phyloP scores from a whole-genome alignment of 2,329 filamentous ascomycete species.

The Microthyrium microscopicum region DNA sequence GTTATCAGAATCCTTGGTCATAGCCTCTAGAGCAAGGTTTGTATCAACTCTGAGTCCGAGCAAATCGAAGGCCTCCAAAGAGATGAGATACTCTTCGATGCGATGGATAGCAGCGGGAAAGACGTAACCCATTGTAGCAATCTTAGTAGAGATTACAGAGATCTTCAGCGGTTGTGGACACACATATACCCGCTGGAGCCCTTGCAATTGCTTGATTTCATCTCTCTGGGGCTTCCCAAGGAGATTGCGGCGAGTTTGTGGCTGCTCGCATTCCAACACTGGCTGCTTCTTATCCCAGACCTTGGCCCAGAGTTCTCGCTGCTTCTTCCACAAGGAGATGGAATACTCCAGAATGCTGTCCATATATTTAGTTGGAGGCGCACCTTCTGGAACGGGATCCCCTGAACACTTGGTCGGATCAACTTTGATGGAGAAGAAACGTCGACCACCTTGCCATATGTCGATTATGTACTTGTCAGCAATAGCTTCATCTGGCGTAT shows the following conservation, averaged over 20 bases:
- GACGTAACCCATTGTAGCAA: conserved; percentile 57
- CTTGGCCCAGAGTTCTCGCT: conserved; percentile 15
- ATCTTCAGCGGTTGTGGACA: conserved; percentile 63
- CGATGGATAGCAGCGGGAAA: conserved; percentile 76
- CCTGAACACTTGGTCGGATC: conserved; percentile 40
- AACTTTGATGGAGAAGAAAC: conserved; percentile 35
- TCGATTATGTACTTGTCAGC: conserved; percentile 38
- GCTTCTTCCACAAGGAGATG: conserved; percentile 49
- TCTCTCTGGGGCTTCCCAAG: conserved; percentile 42
- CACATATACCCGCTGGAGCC: conserved; percentile 42
- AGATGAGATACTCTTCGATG: conserved; percentile 66
- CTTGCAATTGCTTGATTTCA: conserved; percentile 33
- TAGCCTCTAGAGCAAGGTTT: conserved; percentile 63
- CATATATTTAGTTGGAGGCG: conserved; percentile 26
- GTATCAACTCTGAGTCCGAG: conserved; percentile 50
- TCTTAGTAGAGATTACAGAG: conserved; percentile 50
- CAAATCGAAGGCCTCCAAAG: conserved; percentile 52
- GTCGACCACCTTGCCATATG: conserved; percentile 37
- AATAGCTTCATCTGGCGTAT: conserved; percentile 24
- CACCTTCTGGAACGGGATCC: conserved; percentile 42
- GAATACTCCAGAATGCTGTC: conserved; percentile 70
- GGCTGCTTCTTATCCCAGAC: conserved; percentile 54
- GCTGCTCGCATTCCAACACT: conserved; percentile 58
- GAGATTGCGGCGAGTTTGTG: conserved; percentile 67
- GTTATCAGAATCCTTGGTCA: conserved; percentile 87